phyloP scores from a whole-genome alignment of 2,329 filamentous ascomycete species.

The Verticillium isaacii region DNA sequence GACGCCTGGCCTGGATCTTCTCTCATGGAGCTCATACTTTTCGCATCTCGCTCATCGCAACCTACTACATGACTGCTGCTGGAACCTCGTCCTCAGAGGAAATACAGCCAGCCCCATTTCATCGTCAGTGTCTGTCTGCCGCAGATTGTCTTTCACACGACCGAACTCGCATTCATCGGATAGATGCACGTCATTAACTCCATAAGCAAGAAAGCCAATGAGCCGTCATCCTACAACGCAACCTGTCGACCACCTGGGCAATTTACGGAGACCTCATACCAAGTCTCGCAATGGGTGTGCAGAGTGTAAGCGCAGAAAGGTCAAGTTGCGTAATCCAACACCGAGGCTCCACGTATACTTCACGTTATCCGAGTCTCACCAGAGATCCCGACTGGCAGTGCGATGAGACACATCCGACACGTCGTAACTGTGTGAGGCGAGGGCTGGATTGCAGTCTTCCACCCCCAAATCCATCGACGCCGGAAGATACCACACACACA shows the following conservation, averaged over 20 bases:
- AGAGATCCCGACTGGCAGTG: constrained; percentile 5
- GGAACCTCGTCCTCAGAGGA: too few species aligned
- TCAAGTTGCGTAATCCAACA: neutral
- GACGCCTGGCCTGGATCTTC: too few species aligned
- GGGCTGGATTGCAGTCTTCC: constrained; percentile 21
- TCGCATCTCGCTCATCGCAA: too few species aligned
- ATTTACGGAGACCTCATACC: neutral
- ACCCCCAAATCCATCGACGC: neutral
- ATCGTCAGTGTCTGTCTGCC: too few species aligned
- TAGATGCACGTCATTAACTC: too few species aligned
- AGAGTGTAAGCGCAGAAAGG: neutral
- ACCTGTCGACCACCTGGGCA: neutral
- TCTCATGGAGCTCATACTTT: too few species aligned
- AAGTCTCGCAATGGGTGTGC: constrained; percentile 1
- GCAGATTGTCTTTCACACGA: too few species aligned
- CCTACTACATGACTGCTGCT: too few species aligned
- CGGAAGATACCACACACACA: neutral
- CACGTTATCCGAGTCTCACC: neutral
- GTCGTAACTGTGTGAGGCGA: constrained; percentile 23
- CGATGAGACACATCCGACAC: constrained; percentile 20
- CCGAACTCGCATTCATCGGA: too few species aligned
- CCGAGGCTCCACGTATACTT: too few species aligned
- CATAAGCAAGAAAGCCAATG: neutral
- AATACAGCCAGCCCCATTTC: too few species aligned
- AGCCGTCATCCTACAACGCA: neutral